Conservation (phyloP, 352 stramenopile genomes). For the Globisporangium polare region DNA sequence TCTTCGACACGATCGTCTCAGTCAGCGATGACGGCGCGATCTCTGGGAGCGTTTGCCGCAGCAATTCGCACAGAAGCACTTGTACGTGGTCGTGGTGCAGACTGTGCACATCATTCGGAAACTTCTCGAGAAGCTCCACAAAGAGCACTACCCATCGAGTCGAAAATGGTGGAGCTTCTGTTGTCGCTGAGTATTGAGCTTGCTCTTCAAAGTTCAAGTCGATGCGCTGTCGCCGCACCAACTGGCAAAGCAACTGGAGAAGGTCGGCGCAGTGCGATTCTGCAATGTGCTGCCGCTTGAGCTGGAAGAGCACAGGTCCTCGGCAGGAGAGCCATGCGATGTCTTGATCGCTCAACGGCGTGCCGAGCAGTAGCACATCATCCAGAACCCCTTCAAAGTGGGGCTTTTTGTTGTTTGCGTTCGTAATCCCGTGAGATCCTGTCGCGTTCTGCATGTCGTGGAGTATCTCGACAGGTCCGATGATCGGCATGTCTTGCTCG, state of each 20-base stretch:
- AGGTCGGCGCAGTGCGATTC: conserved; percentile 28
- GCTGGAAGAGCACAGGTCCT: conserved; percentile 32
- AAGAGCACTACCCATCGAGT: conserved; percentile 30
- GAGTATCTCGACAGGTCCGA: neutral
- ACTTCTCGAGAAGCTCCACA: conserved; percentile 16
- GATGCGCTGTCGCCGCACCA: neutral
- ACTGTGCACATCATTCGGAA: neutral
- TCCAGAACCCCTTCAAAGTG: conserved; percentile 21
- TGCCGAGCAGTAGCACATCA: conserved; percentile 24
- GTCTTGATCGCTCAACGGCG: conserved; percentile 8
- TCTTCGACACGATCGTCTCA: conserved; percentile 9
- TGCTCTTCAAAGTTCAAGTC: no score
- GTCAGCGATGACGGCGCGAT: neutral
- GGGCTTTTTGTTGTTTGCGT: neutral
- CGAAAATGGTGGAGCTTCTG: conserved; percentile 4
- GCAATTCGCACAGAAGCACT: conserved; percentile 28
- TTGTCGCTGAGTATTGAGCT: neutral
- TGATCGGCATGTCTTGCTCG: neutral
- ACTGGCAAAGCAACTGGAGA: conserved; percentile 32
- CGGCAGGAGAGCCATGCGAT: conserved; percentile 20
- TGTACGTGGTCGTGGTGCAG: conserved; percentile 14
- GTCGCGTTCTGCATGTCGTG: neutral
- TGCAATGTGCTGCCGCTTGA: conserved; percentile 28
- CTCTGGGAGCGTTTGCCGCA: conserved; percentile 23
- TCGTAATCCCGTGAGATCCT: neutral